phyloP scores from a whole-genome alignment of 306 rosid species.

The Cucurbita ficifolia region DNA sequence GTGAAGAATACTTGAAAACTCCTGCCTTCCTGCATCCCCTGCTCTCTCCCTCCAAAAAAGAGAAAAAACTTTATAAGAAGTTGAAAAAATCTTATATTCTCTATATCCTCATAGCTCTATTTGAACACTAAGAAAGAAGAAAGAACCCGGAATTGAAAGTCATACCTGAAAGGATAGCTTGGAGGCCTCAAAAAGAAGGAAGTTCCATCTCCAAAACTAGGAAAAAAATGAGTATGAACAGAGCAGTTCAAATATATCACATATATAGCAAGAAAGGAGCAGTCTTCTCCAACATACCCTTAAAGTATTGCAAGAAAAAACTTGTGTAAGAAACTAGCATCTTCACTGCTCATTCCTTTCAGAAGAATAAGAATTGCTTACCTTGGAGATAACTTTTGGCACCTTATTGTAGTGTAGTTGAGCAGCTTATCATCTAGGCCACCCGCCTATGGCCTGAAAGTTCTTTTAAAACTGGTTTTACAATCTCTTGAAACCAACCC shows the following conservation, averaged over 20 bases:
- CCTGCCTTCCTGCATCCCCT: background rate
- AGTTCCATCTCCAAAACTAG: background rate
- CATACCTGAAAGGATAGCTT: background rate
- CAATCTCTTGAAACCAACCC: background rate
- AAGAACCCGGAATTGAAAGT: background rate
- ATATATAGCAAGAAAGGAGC: background rate
- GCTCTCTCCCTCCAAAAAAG: too few relatives aligned
- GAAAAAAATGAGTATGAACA: background rate
- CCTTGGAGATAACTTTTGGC: background rate
- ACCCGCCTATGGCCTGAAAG: background rate
- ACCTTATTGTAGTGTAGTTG: background rate
- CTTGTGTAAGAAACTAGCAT: background rate
- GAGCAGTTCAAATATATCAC: background rate
- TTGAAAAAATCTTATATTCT: background rate
- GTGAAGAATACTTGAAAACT: background rate
- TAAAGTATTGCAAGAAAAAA: background rate
- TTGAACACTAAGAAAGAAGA: background rate
- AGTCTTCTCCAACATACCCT: background rate
- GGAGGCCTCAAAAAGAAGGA: background rate
- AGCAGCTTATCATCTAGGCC: background rate
- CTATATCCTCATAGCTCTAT: background rate
- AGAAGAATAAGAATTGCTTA: conserved; percentile 5
- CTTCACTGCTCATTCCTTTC: background rate
- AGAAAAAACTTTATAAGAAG: background rate
- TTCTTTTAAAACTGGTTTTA: too few relatives aligned